phyloP scores from a whole-genome alignment of 495 filamentous ascomycete genomes.

The Entonaema liquescens region DNA sequence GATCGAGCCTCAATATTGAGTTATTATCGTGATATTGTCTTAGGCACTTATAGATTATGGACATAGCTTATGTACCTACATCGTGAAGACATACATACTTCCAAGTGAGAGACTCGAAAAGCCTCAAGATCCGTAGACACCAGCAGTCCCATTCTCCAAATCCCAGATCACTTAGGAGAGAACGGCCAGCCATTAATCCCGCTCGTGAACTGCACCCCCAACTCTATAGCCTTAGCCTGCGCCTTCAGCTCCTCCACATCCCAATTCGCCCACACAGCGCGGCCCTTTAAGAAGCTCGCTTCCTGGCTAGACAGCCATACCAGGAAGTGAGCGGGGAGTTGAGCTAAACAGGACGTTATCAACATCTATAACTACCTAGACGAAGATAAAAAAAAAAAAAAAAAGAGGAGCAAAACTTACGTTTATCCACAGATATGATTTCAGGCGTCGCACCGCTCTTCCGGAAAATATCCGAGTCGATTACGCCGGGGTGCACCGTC shows the following conservation, averaged over 20 bases:
- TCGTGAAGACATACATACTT: too few relatives aligned
- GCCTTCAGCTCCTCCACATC: slow-evolving; percentile 56
- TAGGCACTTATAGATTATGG: too few relatives aligned
- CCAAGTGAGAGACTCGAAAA: too few relatives aligned
- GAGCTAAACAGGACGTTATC: background rate
- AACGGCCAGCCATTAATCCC: slow-evolving; percentile 14
- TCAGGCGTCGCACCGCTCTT: slow-evolving; percentile 39
- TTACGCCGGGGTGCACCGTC: slow-evolving; percentile 54
- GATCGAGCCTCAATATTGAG: background rate
- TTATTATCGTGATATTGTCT: background rate
- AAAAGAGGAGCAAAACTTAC: slow-evolving; percentile 29
- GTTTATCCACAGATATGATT: slow-evolving; percentile 45
- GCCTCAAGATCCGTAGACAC: too few relatives aligned
- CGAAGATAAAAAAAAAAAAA: too few relatives aligned
- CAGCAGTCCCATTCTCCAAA: too few relatives aligned
- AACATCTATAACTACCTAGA: background rate
- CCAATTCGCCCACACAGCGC: slow-evolving; percentile 56
- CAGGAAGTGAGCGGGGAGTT: slow-evolving; percentile 50
- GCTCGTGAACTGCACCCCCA: slow-evolving; percentile 2
- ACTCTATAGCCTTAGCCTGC: background rate
- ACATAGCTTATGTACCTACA: background rate
- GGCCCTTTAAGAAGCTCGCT: slow-evolving; percentile 52
- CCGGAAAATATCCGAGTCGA: slow-evolving; percentile 48
- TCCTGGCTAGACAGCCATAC: slow-evolving; percentile 54
- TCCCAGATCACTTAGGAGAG: background rate